Evolutionary conservation across 768 basidiomycete species (phyloP), one percentile per base, ranked within the genome.

Genomic region (Leccinum arenicola): DNA sequence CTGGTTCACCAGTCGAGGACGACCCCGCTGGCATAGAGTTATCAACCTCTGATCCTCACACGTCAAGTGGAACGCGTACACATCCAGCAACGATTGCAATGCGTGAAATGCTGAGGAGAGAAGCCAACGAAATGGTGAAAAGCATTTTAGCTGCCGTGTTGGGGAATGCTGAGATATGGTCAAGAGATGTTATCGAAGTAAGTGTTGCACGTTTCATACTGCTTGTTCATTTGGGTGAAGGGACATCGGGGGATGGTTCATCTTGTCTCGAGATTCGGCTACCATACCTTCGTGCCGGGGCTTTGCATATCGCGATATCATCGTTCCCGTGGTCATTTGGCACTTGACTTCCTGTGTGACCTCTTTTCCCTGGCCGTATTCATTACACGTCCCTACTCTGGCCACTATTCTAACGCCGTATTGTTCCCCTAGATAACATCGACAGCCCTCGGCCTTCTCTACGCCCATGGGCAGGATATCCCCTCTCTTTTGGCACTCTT

Each of bases 81-180:
- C 87, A 92, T 6, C 85, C 88, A 14, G 81, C 88, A 3, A 85
- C 92, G 3, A 80, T 82, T 19, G 89, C 89, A 66, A 78, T 95
- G 57, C 77, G 82, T 51, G 81, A 79, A 57, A 82, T 87, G 45
- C 75, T 96, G 50, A 75, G 78, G 29, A 76, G 76, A 55, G 83
- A 87, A 15, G 91, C 94, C 6, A 75, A 77, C 48, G 85, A 89
- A 43, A 95, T 94, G 91, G 75, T 97, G 40, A 80, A 84, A 60
- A 73, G 72, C 12, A 88, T 91, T 61, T 55, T 71, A 50, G 57
- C 11, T 50, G 58, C 61, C 17, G 63, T 67, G 33, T 48, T 71
- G 31, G 65, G 19, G 48, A 60, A 36, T 10, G 35, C 55, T 35
- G 83, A 89, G 31, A 66, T 82, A 2, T 88, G 88, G 80, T 77